Evolutionary conservation across 176 grass and related monocot genomes (phyloP).

Genomic region (Canna indica): DNA sequence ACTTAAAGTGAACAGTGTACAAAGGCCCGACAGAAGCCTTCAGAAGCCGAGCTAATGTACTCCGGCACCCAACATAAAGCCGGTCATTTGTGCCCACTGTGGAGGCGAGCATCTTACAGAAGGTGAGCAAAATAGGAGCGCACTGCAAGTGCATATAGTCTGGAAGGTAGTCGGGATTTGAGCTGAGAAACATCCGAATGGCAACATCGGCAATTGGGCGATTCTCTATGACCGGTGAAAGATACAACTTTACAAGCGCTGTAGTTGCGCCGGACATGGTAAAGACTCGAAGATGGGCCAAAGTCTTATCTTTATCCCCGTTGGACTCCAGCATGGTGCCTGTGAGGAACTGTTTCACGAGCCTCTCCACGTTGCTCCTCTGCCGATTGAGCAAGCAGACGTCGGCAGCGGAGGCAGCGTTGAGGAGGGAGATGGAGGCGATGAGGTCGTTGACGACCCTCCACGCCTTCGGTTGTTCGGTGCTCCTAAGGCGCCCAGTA

Average conservation of each 20-base stretch:
- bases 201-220: conserved; percentile 31
- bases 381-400: not conserved
- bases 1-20: conserved; percentile 9
- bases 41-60: conserved; percentile 36
- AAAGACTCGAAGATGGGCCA: conserved; percentile 58
- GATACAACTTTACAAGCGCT: conserved; percentile 67
- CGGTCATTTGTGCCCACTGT: conserved; percentile 35
- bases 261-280: conserved; percentile 43
- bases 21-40: conserved; percentile 2
- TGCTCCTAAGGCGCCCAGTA: conserved; percentile 58
- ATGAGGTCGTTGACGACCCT: conserved; percentile 72
- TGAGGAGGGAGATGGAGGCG: conserved; percentile 5
- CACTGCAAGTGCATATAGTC: conserved; percentile 28
- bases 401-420: not conserved
- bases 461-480: conserved; percentile 57
- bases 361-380: conserved; percentile 31
- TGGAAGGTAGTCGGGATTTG: conserved; percentile 27
- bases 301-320: not conserved
- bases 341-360: conserved; percentile 60
- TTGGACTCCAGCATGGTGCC: conserved; percentile 4
- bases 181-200: conserved; percentile 38
- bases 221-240: conserved; percentile 10
- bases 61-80: conserved; percentile 55
- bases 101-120: conserved; percentile 46
- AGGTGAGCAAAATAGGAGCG: conserved; percentile 47